A percentile compares a stretch with the other conserved stretches of the same genome.
Conservation (phyloP, 805 yeast genomes). For the Wickerhamiella kazuoi region DNA sequence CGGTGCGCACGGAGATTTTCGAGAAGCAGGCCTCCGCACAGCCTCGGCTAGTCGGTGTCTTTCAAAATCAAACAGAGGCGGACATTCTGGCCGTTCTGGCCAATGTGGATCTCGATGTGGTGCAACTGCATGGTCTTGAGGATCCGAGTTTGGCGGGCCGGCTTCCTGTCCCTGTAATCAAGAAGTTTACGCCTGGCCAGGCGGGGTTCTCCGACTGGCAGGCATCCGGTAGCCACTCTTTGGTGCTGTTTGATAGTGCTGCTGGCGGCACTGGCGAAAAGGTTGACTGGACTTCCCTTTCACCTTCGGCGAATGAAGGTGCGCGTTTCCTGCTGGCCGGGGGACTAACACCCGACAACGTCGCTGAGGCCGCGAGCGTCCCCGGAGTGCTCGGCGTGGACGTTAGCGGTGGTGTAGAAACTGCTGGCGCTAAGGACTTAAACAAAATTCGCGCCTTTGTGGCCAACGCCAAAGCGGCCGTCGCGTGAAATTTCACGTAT, state of each 20-base stretch:
- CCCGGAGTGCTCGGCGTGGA: slow-evolving; percentile 73
- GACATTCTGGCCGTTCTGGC: slow-evolving; percentile 32
- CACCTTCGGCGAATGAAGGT: slow-evolving; percentile 13
- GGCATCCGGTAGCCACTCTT: slow-evolving; percentile 25
- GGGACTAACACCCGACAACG: slow-evolving; percentile 67
- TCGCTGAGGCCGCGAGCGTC: slow-evolving; percentile 31
- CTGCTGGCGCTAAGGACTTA: slow-evolving; percentile 52
- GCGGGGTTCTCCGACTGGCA: slow-evolving; percentile 22
- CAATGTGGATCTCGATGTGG: slow-evolving; percentile 45
- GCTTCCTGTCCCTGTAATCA: slow-evolving; percentile 43
- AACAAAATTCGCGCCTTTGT: slow-evolving; percentile 46
- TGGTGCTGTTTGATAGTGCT: slow-evolving; percentile 69
- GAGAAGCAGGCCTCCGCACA: neutral
- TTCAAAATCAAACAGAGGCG: slow-evolving; percentile 58
- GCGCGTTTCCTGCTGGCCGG: slow-evolving; percentile 61
- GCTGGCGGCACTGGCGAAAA: slow-evolving; percentile 78
- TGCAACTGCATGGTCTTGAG: slow-evolving; percentile 78
- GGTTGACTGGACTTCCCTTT: slow-evolving; percentile 48
- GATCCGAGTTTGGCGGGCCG: slow-evolving; percentile 28
- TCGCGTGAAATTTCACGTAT: too few species aligned
- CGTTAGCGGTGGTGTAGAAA: slow-evolving; percentile 91
- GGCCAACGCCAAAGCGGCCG: slow-evolving; percentile 26
- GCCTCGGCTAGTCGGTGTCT: slow-evolving; percentile 62
- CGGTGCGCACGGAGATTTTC: neutral
- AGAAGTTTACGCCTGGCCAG: slow-evolving; percentile 46